Conservation (phyloP, 768 basidiomycete species). For the Suillus decipiens region DNA sequence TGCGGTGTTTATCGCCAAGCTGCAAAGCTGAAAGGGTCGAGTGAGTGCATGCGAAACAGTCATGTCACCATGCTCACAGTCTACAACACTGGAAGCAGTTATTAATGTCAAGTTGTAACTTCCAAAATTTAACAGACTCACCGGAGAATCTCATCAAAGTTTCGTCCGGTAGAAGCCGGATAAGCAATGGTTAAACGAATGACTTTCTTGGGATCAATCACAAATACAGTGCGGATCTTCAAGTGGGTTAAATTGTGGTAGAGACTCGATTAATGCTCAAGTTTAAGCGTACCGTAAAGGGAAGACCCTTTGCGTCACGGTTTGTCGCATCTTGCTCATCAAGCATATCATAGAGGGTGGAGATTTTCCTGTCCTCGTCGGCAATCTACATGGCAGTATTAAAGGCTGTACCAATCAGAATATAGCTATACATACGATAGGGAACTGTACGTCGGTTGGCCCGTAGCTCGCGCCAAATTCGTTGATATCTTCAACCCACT, state of each 20-base stretch:
- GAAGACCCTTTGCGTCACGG: conserved; percentile 81
- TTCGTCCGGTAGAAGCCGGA: conserved; percentile 94
- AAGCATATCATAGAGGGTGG: conserved; percentile 92
- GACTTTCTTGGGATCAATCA: conserved; percentile 95
- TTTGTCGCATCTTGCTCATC: conserved; percentile 95
- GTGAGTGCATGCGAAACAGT: conserved; percentile 7
- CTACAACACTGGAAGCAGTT: conserved; percentile 58
- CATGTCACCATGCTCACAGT: conserved; percentile 44
- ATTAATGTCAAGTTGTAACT: conserved; percentile 11
- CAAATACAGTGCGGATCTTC: conserved; percentile 92
- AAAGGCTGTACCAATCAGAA: conserved; percentile 1
- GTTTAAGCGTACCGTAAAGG: conserved; percentile 71
- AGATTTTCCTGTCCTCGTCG: conserved; percentile 83
- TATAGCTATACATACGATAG: conserved; percentile 64
- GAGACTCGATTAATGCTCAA: neutral
- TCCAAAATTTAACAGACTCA: conserved; percentile 18
- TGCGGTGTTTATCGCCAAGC: conserved; percentile 79
- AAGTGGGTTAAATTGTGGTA: conserved; percentile 7
- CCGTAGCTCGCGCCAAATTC: conserved; percentile 69
- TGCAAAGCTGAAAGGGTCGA: conserved; percentile 62
- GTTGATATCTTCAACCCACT: conserved; percentile 90
- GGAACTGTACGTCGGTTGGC: conserved; percentile 83
- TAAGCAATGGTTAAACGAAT: conserved; percentile 91
- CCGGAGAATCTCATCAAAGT: conserved; percentile 78
- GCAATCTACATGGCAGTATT: conserved; percentile 64